These are phyloP conservation scores for Xylaria nigripes DNA, from an alignment of 495 filamentous ascomycete genomes.

Conservation along the genomic window DNA sequence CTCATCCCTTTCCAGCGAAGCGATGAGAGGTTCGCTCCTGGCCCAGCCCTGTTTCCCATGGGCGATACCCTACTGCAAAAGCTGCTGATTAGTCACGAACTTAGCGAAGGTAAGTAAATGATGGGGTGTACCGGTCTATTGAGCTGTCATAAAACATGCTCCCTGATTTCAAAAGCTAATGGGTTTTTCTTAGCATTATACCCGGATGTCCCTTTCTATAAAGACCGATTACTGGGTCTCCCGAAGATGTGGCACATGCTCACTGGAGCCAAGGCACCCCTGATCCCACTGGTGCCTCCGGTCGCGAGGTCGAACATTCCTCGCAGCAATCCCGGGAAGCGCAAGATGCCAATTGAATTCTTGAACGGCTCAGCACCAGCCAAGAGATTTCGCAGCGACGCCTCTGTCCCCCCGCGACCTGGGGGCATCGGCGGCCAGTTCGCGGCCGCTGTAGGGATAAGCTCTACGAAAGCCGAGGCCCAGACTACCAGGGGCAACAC, in stretches of 20 bases:
- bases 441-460: background rate
- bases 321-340: constrained; percentile 23
- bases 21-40: constrained; percentile 12
- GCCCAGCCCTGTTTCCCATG: constrained; percentile 26
- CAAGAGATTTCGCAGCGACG: constrained; percentile 9
- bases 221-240: background rate
- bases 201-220: constrained; percentile 1
- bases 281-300: constrained; percentile 17
- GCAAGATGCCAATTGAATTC: constrained; percentile 21
- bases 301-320: constrained; percentile 9
- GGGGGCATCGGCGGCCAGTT: constrained; percentile 10
- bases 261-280: background rate
- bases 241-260: background rate
- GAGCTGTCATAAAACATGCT: background rate
- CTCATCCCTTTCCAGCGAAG: constrained; percentile 10
- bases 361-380: background rate
- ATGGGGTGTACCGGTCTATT: background rate
- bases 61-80: constrained; percentile 23
- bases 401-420: background rate
- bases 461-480: background rate
- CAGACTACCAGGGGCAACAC: background rate
- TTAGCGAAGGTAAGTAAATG: constrained; percentile 15
- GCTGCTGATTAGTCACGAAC: constrained; percentile 13
- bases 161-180: background rate
- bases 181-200: constrained; percentile 1